phyloP scores from a whole-genome alignment of 225 moss, liverwort and hornwort genomes.

The Rhytidiadelphus loreus region DNA sequence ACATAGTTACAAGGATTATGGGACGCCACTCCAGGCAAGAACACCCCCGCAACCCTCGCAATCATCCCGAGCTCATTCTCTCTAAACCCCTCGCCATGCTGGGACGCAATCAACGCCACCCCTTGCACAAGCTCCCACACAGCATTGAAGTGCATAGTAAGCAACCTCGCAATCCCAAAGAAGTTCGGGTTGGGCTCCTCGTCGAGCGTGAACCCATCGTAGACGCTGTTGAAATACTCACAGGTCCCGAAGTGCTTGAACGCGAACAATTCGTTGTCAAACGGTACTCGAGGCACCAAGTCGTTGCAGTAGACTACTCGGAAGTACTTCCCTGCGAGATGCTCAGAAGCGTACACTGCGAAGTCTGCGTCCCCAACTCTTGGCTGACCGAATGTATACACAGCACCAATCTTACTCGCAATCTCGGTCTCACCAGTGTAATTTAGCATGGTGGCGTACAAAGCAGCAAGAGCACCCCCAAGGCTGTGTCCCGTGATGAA shows the following conservation, averaged over 20 bases:
- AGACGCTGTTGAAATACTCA: constrained; percentile 44
- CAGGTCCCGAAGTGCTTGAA: constrained; percentile 63
- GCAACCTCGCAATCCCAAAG: not conserved
- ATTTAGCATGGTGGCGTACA: constrained; percentile 39
- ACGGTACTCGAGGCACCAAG: constrained; percentile 17
- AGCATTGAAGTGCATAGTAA: constrained; percentile 36
- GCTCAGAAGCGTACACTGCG: not conserved
- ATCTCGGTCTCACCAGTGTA: constrained; percentile 24
- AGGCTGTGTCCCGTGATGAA: constrained; percentile 73
- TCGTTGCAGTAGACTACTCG: constrained; percentile 79
- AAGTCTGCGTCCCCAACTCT: constrained; percentile 43
- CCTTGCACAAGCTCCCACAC: constrained; percentile 37
- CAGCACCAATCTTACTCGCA: constrained; percentile 20
- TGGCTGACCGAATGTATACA: constrained; percentile 83
- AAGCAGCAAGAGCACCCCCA: constrained; percentile 56
- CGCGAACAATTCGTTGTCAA: constrained; percentile 25
- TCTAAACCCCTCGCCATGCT: constrained; percentile 8
- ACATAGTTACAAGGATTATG: constrained; percentile 36
- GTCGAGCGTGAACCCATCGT: not conserved
- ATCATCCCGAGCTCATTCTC: constrained; percentile 14
- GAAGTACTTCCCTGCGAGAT: not conserved
- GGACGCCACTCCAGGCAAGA: constrained; percentile 17
- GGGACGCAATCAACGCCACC: not conserved
- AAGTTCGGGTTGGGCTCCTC: constrained; percentile 53
- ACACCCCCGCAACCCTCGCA: constrained; percentile 1